These are phyloP conservation scores for Lasiosphaeris hirsuta DNA, from an alignment of 495 filamentous ascomycete species.

Conservation along the genomic window DNA sequence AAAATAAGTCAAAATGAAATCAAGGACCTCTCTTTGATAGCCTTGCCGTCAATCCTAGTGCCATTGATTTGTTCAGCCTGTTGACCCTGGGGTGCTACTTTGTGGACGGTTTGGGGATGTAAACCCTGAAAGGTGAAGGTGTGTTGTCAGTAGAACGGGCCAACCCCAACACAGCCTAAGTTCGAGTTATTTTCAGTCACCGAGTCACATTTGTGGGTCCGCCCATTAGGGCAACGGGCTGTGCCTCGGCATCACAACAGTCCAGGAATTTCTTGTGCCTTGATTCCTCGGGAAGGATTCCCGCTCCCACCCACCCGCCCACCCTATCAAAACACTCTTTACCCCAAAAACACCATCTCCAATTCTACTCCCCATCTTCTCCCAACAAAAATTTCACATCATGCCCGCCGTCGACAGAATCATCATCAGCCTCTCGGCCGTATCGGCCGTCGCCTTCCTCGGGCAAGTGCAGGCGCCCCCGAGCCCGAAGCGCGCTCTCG, in stretches of 20 bases:
- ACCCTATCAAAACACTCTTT: neutral
- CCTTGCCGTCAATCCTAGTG: too few species aligned
- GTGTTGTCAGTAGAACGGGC: too few species aligned
- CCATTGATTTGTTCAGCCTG: too few species aligned
- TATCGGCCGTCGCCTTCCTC: slow-evolving; percentile 16
- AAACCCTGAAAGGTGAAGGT: too few species aligned
- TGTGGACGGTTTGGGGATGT: too few species aligned
- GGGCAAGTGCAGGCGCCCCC: slow-evolving; percentile 18
- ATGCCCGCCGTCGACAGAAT: neutral
- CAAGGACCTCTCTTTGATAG: too few species aligned
- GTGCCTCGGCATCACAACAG: neutral
- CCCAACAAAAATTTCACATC: too few species aligned
- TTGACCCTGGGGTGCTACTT: too few species aligned
- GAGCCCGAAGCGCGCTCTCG: slow-evolving; percentile 13
- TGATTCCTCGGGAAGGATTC: neutral
- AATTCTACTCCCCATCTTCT: neutral
- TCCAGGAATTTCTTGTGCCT: neutral
- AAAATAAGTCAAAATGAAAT: too few species aligned
- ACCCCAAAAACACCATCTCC: neutral
- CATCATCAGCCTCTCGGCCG: slow-evolving; percentile 21
- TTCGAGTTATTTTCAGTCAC: too few species aligned
- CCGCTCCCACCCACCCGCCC: neutral
- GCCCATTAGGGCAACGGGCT: neutral
- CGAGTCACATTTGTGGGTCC: too few species aligned
- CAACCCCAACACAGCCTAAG: too few species aligned